phyloP scores from a whole-genome alignment of 371 early-diverging fungal species.

The Catenaria anguillulae region DNA sequence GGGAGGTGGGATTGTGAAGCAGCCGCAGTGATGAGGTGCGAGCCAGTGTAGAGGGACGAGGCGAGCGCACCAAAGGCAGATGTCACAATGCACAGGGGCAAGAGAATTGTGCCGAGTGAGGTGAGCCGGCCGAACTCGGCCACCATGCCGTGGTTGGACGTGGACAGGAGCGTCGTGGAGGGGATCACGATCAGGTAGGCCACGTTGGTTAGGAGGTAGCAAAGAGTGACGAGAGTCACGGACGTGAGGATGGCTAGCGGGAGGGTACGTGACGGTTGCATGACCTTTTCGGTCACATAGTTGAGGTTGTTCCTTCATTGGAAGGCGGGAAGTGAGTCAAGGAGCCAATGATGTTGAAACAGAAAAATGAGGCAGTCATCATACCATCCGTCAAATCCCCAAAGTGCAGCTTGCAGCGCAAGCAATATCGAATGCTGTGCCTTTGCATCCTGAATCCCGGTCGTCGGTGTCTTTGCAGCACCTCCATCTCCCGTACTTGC shows the following conservation, averaged over 20 bases:
- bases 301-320: constrained; percentile 36
- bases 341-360: too few species aligned
- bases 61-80: not conserved
- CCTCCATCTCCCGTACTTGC: too few species aligned
- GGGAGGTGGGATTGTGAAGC: constrained; percentile 2
- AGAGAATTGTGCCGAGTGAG: not conserved
- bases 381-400: constrained; percentile 35
- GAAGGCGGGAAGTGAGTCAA: not conserved
- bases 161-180: constrained; percentile 12
- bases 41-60: not conserved
- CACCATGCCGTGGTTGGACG: constrained; percentile 7
- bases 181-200: constrained; percentile 43
- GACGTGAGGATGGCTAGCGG: constrained; percentile 38
- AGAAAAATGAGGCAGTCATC: too few species aligned
- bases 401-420: constrained; percentile 42
- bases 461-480: constrained; percentile 12
- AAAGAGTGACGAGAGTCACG: constrained; percentile 28
- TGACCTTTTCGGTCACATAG: constrained; percentile 43
- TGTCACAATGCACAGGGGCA: constrained; percentile 1
- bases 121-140: not conserved
- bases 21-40: not conserved
- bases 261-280: constrained; percentile 31
- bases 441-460: not conserved
- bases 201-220: constrained; percentile 40
- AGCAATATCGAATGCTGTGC: not conserved